phyloP scores from a whole-genome alignment of 2,329 filamentous ascomycete genomes.

The Hirsutella minnesotensis region DNA sequence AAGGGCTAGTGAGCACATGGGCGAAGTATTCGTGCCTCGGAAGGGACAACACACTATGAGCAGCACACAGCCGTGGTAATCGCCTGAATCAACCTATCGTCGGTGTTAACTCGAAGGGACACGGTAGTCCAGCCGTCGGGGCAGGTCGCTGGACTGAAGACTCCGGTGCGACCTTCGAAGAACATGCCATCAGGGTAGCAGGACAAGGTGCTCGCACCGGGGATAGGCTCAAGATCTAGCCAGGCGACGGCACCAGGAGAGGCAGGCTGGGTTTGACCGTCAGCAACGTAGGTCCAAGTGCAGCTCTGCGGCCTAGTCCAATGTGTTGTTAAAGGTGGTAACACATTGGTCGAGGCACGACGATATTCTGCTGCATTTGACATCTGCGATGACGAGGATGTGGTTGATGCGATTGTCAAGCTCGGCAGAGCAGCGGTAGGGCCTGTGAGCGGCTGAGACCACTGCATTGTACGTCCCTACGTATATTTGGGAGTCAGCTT shows the following conservation, averaged over 20 bases:
- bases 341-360: conserved; percentile 4
- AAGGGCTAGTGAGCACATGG: conserved; percentile 7
- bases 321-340: conserved; percentile 24
- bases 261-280: conserved; percentile 11
- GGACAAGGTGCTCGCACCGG: conserved; percentile 20
- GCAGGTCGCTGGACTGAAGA: conserved; percentile 27
- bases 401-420: background rate
- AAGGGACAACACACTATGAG: conserved; percentile 23
- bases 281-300: conserved; percentile 26
- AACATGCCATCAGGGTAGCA: conserved; percentile 31
- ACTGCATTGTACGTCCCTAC: background rate
- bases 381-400: conserved; percentile 4
- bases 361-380: background rate
- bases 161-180: conserved; percentile 20
- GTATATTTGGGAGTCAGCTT: background rate
- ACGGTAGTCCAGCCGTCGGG: conserved; percentile 28
- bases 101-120: conserved; percentile 17
- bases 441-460: conserved; percentile 1
- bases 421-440: conserved; percentile 1
- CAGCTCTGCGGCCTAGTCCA: conserved; percentile 24
- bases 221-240: conserved; percentile 23
- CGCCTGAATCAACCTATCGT: conserved; percentile 12
- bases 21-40: background rate
- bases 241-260: conserved; percentile 20
- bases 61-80: conserved; percentile 29